These are phyloP conservation scores for Phalaenopsis hybrid DNA, from an alignment of 116 monocot genomes.

Conservation along the genomic window DNA sequence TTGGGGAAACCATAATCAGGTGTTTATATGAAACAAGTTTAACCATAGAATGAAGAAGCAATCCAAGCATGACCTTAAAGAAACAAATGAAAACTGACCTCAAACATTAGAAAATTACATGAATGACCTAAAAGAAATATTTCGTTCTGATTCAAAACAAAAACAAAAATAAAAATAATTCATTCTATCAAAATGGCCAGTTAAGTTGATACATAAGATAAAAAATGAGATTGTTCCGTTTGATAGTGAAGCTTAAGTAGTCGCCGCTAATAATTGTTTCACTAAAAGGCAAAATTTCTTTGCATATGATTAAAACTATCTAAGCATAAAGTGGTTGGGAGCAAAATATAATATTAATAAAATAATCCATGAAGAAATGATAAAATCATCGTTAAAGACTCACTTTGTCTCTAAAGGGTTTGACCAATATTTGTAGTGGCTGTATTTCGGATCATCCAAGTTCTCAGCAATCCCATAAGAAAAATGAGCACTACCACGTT, in stretches of 20 bases:
- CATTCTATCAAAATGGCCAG: background rate
- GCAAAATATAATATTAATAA: background rate
- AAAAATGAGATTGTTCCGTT: background rate
- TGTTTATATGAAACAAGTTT: background rate
- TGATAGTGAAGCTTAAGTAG: background rate
- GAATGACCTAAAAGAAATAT: background rate
- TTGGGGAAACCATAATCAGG: background rate
- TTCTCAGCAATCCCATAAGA: slow-evolving; percentile 95
- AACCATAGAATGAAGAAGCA: background rate
- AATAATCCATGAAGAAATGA: background rate
- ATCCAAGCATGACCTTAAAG: background rate
- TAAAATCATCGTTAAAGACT: slow-evolving; percentile 10
- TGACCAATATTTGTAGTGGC: slow-evolving; percentile 97
- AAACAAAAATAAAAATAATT: background rate
- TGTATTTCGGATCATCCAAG: slow-evolving; percentile 85
- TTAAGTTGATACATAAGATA: background rate
- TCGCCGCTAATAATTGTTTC: background rate
- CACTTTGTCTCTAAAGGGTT: slow-evolving; percentile 95
- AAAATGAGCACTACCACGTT: slow-evolving; percentile 88
- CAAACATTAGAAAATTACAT: background rate
- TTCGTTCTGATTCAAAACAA: background rate
- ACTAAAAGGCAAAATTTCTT: background rate
- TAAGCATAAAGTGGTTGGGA: background rate
- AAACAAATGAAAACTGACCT: slow-evolving; percentile 1
- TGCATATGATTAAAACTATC: background rate